phyloP scores from a whole-genome alignment of 2,329 filamentous ascomycete species.

The Aspergillus oerlinghausenensis region DNA sequence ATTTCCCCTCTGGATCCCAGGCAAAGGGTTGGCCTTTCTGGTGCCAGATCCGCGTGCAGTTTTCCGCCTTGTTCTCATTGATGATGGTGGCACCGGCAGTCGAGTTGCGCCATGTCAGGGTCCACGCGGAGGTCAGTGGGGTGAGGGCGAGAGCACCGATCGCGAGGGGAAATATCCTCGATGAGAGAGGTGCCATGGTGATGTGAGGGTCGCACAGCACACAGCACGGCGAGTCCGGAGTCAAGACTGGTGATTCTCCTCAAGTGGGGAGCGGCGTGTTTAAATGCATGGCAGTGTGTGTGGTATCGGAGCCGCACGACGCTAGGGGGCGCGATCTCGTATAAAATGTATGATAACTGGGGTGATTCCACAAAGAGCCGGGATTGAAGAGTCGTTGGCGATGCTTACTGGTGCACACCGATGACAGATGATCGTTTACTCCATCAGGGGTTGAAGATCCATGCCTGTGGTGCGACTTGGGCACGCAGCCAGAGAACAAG shows the following conservation, averaged over 20 bases:
- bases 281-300: not conserved
- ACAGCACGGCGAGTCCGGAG: not conserved
- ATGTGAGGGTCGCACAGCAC: not conserved
- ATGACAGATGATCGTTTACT: not conserved
- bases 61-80: not conserved
- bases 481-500: not conserved
- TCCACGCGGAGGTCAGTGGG: conserved; percentile 7
- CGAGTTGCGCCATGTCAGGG: conserved; percentile 11
- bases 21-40: conserved; percentile 7
- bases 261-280: not conserved
- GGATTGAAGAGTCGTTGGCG: too few species aligned
- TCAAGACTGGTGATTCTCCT: not conserved
- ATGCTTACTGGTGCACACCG: too few species aligned
- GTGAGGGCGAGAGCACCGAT: not conserved
- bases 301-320: not conserved
- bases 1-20: conserved; percentile 12
- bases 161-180: not conserved
- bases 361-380: not conserved
- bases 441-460: not conserved
- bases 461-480: too few species aligned
- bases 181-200: conserved; percentile 3
- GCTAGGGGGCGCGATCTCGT: not conserved
- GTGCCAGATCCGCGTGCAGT: conserved; percentile 13
- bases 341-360: not conserved
- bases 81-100: conserved; percentile 3